Percentiles rank a stretch among this genome's conserved stretches.
These are phyloP conservation scores for Penicillium nucicola DNA, from an alignment of 495 filamentous ascomycete genomes.

Conservation along the genomic window DNA sequence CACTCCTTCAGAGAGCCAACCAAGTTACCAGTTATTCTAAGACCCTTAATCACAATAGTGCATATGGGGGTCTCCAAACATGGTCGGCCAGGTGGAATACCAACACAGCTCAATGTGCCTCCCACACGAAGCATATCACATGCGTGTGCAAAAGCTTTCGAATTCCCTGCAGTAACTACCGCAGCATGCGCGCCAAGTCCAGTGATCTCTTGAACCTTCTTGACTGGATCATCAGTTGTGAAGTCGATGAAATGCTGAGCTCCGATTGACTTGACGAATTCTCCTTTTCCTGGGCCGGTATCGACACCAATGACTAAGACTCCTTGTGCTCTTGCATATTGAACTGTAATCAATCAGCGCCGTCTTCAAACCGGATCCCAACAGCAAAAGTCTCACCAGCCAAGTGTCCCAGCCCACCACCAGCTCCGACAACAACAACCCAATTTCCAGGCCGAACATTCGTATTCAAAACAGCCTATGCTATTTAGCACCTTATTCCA, in stretches of 20 bases:
- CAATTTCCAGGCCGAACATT: conserved; percentile 40
- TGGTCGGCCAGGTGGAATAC: conserved; percentile 43
- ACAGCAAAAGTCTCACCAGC: conserved; percentile 37
- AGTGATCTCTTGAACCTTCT: conserved; percentile 39
- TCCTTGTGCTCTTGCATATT: conserved; percentile 45
- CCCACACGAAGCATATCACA: conserved; percentile 50
- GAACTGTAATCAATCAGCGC: too few species aligned
- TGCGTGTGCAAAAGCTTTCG: conserved; percentile 44
- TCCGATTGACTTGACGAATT: conserved; percentile 40
- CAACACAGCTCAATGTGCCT: conserved; percentile 48
- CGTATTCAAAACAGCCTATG: conserved; percentile 39
- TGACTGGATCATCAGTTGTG: conserved; percentile 29
- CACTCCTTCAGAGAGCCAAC: conserved; percentile 50
- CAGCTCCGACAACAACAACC: conserved; percentile 48
- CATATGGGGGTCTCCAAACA: conserved; percentile 43
- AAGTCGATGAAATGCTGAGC: conserved; percentile 47
- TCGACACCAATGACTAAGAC: conserved; percentile 47
- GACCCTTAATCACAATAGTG: conserved; percentile 48
- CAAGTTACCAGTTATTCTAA: conserved; percentile 44
- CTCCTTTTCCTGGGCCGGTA: conserved; percentile 37
- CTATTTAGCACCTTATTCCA: background rate
- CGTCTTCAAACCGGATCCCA: too few species aligned
- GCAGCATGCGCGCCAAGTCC: conserved; percentile 41
- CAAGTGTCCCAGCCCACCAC: conserved; percentile 47
- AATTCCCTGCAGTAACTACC: conserved; percentile 42